Base-by-base conservation (phyloP, 2,329 filamentous ascomycete species). In the Colletotrichum agaves region DNA sequence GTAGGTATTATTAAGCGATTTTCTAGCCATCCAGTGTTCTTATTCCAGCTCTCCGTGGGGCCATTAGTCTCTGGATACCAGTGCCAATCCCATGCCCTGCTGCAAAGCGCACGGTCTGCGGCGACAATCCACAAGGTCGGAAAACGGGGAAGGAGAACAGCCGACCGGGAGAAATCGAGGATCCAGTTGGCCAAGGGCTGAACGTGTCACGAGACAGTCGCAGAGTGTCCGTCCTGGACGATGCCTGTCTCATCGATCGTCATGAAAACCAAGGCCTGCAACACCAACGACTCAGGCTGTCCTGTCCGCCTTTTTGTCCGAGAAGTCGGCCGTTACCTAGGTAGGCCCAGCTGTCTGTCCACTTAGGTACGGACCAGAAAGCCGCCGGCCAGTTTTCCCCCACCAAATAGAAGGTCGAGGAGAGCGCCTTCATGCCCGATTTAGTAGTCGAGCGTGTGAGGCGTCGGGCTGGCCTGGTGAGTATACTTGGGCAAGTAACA, bases 231-330 rank as follows among this genome's bases (percentile, higher is more conserved):
- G 55, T 68, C 41, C 61, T 64, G 65, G 39, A 68, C 61, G 31
- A 37, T 52, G 65, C 43, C 53, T 41, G 65, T 68, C 61, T 68
- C 61, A 65, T 64, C 65, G 33, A 50, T 57, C 33, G 33, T 65
- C 17, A 47, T 31, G 39, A 27, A 47, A 31, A 35, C 23, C 37
- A 17, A 21, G 41, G 61, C 37, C 65, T 65, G 60, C 60, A 67
- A 64, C 64, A 64, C 37, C 52, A 41, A 59, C 64, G 46, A 64
- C 60, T 59, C 31, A 53, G 39, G 46, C 37, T 23, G 37, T 57
- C 33, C 53, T 23, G 37, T 63, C 33, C 53, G 52, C 31, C 39
- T 47, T 37, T 50, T 33, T 27, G 27, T 31, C 50, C 50, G 53
- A 33, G 17, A 19, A 55, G 21, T 37, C 39, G 7, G 49, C 37